Percentiles rank a stretch among this genome's conserved stretches.
Evolutionary conservation across 306 rosid genomes (phyloP).

Genomic region (Acacia confusa): DNA sequence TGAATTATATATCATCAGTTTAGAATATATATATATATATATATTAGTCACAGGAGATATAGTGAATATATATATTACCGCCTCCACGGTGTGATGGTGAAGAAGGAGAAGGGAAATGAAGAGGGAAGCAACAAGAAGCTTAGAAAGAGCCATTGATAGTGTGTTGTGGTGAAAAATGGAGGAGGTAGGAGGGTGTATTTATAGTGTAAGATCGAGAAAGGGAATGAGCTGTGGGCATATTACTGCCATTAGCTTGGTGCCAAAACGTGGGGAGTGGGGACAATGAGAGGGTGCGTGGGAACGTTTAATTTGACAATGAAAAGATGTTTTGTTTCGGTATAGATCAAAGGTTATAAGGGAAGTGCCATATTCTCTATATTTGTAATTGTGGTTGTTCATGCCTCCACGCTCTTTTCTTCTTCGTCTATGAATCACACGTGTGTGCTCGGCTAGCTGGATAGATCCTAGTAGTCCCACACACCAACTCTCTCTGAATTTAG

Average conservation of each 20-base stretch:
- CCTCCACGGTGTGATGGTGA: slow-evolving; percentile 30
- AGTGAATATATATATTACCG: slow-evolving; percentile 24
- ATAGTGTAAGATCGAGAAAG: background rate
- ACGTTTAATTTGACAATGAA: slow-evolving; percentile 11
- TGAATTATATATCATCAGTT: background rate
- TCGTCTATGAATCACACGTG: background rate
- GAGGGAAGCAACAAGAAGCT: slow-evolving; percentile 44
- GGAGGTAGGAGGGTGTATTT: background rate
- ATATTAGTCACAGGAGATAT: background rate
- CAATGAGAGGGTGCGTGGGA: background rate
- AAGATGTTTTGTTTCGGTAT: background rate
- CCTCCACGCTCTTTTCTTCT: background rate
- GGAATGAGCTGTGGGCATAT: background rate
- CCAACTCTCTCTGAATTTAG: background rate
- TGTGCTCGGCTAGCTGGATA: background rate
- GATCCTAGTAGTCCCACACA: background rate
- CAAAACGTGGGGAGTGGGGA: slow-evolving; percentile 33
- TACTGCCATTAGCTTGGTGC: background rate
- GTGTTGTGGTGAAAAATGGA: background rate
- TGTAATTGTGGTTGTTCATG: background rate
- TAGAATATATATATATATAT: background rate
- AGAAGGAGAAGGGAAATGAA: slow-evolving; percentile 47
- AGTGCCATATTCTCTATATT: background rate
- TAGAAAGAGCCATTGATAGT: slow-evolving; percentile 51
- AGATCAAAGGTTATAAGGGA: background rate